Base-by-base conservation (phyloP, 208 protist species). In the Crithidia brevicula region DNA sequence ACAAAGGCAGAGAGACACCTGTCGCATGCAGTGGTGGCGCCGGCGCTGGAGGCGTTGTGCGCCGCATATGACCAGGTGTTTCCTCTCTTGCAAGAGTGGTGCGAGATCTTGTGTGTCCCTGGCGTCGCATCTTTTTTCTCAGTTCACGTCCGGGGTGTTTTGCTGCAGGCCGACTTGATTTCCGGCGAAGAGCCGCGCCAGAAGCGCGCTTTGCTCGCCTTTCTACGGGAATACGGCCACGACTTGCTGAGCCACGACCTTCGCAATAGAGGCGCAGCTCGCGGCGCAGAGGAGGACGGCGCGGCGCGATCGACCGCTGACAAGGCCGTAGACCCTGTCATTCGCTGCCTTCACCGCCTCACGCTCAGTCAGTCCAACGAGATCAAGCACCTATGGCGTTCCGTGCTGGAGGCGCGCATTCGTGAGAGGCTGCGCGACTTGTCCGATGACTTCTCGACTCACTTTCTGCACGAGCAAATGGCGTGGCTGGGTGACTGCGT, bases 401-500 rank as follows among this genome's bases (percentile, higher is more conserved):
- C 69, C 15, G 61, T 88, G 38, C 65, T 96, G n/a, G 77, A 86
- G 22, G 67, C 77, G 9, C 60, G 78, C 60, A 85, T 91, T 9
- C 36, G 47, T 18, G 77, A 84, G 11, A 72, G 75, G 42, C 74
- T 96, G 45, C 7, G 64, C 30, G 56, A 62, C 40, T 47, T 93
- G 8, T 87, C 84, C 25, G 85, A 93, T 30, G 84, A 93, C 66
- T 92, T 90, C 72, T 75, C 75, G 3, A 73, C 77, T 43, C 77
- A 75, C 43, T 71, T 69, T 25, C 57, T 96, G 59, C 64, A 76
- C n/a, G 75, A 70, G 18, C 83, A 76, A 20, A 56, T 92, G 28
- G 63, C 62, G 36, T 93, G 90, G 90, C 77, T 90, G 72, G 78
- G 90, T 69, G 51, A 72, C 28, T 77, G 85, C 23, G 77, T 92